Evolutionary conservation across 1,284 basidiomycete species (phyloP).

Genomic region (Moniliophthora roreri): DNA sequence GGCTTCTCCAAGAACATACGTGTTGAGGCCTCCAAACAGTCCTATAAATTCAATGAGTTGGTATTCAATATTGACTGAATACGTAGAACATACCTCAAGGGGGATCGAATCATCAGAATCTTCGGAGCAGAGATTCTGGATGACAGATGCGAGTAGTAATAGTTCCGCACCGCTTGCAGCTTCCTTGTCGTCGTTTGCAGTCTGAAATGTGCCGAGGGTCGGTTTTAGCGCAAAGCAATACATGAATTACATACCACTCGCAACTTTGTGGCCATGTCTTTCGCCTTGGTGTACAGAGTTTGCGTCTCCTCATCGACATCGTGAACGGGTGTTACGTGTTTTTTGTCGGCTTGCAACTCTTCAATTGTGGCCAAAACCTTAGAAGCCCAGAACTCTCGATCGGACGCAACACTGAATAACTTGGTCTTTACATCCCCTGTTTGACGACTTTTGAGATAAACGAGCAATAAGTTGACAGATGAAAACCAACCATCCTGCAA

Average conservation of each 20-base stretch:
- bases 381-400: conserved; percentile 81
- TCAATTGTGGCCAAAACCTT: conserved; percentile 66
- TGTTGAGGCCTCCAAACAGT: conserved; percentile 50
- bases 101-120: conserved; percentile 24
- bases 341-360: conserved; percentile 64
- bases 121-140: conserved; percentile 72
- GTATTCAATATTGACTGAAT: conserved; percentile 1
- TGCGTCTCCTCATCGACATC: conserved; percentile 61
- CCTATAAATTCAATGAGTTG: conserved; percentile 32
- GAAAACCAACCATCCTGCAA: conserved; percentile 46
- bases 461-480: conserved; percentile 4
- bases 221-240: neutral
- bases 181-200: conserved; percentile 48
- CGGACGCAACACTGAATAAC: conserved; percentile 59
- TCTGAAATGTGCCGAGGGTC: conserved; percentile 33
- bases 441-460: neutral
- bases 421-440: conserved; percentile 52
- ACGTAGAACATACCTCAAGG: conserved; percentile 55
- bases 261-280: conserved; percentile 46
- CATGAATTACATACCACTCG: conserved; percentile 38
- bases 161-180: conserved; percentile 66
- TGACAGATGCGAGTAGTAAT: conserved; percentile 65
- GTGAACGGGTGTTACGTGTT: conserved; percentile 61
- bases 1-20: conserved; percentile 32
- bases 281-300: conserved; percentile 46